These are phyloP conservation scores for Epichloe gansuensis DNA, from an alignment of 2,329 filamentous ascomycete species.

Conservation along the genomic window DNA sequence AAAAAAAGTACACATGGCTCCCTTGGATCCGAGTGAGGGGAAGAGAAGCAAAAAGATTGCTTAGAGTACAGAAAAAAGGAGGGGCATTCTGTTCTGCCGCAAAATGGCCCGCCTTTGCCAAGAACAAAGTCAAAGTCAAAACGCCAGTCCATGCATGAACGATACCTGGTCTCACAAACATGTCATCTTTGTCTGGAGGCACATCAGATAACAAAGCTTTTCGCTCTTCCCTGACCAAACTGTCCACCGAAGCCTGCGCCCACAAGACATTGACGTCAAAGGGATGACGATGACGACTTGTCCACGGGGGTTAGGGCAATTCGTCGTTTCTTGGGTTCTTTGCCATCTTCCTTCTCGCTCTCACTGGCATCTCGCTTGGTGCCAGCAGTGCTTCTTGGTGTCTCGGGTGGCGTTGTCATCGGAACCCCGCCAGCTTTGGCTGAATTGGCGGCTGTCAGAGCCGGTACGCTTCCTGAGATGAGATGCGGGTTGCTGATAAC, in stretches of 20 bases:
- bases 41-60: background rate
- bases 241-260: background rate
- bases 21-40: background rate
- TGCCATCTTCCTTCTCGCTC: constrained; percentile 38
- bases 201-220: background rate
- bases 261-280: background rate
- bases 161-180: constrained; percentile 4
- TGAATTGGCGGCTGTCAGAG: constrained; percentile 63
- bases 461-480: constrained; percentile 63
- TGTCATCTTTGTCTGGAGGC: background rate
- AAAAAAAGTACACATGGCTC: background rate
- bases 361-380: constrained; percentile 47
- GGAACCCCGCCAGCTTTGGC: constrained; percentile 52
- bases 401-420: constrained; percentile 83
- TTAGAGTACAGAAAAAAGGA: background rate
- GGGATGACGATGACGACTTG: background rate
- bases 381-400: constrained; percentile 45
- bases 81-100: background rate
- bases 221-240: background rate
- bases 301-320: constrained; percentile 54
- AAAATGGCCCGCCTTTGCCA: background rate
- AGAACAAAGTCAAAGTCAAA: constrained; percentile 5
- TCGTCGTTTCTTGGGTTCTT: constrained; percentile 54
- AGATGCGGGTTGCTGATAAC: constrained; percentile 69
- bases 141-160: constrained; percentile 20